Evolutionary conservation across 2,329 filamentous ascomycete genomes (phyloP).

Genomic region (Thermochaetoides dissita): DNA sequence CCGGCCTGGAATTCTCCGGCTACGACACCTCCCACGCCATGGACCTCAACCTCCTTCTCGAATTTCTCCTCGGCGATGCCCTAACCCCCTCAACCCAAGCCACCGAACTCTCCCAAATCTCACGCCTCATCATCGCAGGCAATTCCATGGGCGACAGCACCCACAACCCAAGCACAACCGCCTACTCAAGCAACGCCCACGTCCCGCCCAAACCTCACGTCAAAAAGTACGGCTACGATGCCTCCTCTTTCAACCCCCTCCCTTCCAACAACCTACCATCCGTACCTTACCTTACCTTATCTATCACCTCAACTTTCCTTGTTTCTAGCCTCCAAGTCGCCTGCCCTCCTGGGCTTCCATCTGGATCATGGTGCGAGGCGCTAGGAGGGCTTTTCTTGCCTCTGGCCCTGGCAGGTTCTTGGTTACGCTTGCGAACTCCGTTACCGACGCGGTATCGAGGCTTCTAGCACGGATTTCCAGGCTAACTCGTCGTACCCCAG

Average conservation of each 20-base stretch:
- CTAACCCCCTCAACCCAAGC: conserved; percentile 44
- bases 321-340: too few species aligned
- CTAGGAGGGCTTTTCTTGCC: conserved; percentile 2
- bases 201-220: conserved; percentile 31
- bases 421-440: conserved; percentile 1
- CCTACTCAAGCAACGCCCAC: background rate
- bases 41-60: conserved; percentile 61
- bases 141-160: conserved; percentile 50
- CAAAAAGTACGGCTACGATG: conserved; percentile 93
- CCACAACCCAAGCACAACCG: background rate
- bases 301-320: too few species aligned
- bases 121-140: conserved; percentile 77
- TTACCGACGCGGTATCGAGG: too few species aligned
- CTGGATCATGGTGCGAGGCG: conserved; percentile 1
- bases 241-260: conserved; percentile 70
- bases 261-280: conserved; percentile 43
- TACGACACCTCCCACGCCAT: conserved; percentile 58
- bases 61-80: conserved; percentile 78
- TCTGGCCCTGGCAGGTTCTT: conserved; percentile 1
- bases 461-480: conserved; percentile 7
- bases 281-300: background rate
- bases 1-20: conserved; percentile 72
- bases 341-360: background rate
- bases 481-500: conserved; percentile 8
- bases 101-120: conserved; percentile 50